Percentiles rank a stretch among this genome's conserved stretches.
Evolutionary conservation across 192 early-diverging fungal species (phyloP).

Genomic region (Diversispora eburnea): DNA sequence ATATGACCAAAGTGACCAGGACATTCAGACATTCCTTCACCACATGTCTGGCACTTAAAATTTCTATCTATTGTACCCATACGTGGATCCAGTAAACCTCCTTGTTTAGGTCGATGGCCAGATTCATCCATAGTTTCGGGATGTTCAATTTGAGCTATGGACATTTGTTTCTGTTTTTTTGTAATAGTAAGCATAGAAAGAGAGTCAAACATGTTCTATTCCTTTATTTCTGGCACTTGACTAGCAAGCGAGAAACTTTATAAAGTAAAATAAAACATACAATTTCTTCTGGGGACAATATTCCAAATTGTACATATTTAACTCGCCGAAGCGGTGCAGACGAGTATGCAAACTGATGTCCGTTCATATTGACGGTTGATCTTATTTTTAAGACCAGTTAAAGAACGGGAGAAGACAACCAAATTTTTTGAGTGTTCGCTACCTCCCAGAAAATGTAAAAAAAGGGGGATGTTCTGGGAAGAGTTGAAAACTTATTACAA

Average conservation of each 20-base stretch:
- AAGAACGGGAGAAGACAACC: not conserved
- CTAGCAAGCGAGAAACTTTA: not conserved
- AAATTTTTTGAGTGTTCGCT: not conserved
- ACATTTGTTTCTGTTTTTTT: slow-evolving; percentile 83
- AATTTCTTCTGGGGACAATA: slow-evolving; percentile 94
- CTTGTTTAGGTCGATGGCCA: slow-evolving; percentile 75
- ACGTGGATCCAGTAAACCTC: slow-evolving; percentile 87
- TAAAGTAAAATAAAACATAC: slow-evolving; percentile 55
- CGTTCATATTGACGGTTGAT: slow-evolving; percentile 44
- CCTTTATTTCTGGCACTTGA: not conserved
- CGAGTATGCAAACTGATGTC: slow-evolving; percentile 66
- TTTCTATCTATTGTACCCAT: slow-evolving; percentile 98
- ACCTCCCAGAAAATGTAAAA: slow-evolving; percentile 10
- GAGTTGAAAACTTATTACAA: slow-evolving; percentile 6
- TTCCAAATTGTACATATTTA: slow-evolving; percentile 90
- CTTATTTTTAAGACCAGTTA: slow-evolving; percentile 11
- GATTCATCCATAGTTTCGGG: slow-evolving; percentile 85
- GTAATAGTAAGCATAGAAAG: not conserved
- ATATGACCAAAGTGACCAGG: slow-evolving; percentile 98
- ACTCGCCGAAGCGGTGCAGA: slow-evolving; percentile 81
- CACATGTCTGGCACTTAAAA: slow-evolving; percentile 96
- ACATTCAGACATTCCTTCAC: slow-evolving; percentile 91
- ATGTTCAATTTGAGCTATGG: slow-evolving; percentile 88
- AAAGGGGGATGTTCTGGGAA: slow-evolving; percentile 2
- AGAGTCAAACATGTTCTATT: slow-evolving; percentile 6